Conservation (phyloP, 2,329 filamentous ascomycete species). For the Saccharata proteae region DNA sequence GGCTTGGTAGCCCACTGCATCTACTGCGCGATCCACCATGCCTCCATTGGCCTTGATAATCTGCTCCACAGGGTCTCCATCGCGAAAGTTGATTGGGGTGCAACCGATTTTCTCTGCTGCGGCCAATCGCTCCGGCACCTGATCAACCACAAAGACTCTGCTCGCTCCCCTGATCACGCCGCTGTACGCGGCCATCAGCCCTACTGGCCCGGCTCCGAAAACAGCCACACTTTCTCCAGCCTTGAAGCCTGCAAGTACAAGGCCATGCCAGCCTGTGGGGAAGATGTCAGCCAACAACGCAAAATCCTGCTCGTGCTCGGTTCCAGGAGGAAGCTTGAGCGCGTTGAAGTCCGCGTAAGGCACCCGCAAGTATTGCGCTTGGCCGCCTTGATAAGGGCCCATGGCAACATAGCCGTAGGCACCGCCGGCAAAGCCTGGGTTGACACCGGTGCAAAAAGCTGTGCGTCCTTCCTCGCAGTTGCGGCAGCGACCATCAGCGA, state of each 20-base stretch:
- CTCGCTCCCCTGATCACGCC: slow-evolving; percentile 49
- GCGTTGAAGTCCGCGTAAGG: slow-evolving; percentile 58
- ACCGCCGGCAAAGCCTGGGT: slow-evolving; percentile 47
- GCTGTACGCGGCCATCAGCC: slow-evolving; percentile 54
- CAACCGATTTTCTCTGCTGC: slow-evolving; percentile 51
- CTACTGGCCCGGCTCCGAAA: slow-evolving; percentile 53
- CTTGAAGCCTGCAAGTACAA: slow-evolving; percentile 46
- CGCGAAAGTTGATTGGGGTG: slow-evolving; percentile 48
- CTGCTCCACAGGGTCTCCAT: slow-evolving; percentile 46
- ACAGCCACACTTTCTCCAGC: slow-evolving; percentile 51
- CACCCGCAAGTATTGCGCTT: slow-evolving; percentile 53
- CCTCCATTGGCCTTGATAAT: slow-evolving; percentile 47
- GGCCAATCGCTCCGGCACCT: slow-evolving; percentile 46
- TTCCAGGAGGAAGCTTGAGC: slow-evolving; percentile 47
- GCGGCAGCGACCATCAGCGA: slow-evolving; percentile 49
- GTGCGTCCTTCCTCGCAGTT: slow-evolving; percentile 54
- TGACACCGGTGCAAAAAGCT: slow-evolving; percentile 53
- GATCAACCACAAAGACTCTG: slow-evolving; percentile 51
- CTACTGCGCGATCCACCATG: slow-evolving; percentile 52
- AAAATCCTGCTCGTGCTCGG: slow-evolving; percentile 50
- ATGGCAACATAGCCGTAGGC: slow-evolving; percentile 52
- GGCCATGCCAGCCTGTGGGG: slow-evolving; percentile 44
- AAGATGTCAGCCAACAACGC: slow-evolving; percentile 40
- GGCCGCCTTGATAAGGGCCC: slow-evolving; percentile 44
- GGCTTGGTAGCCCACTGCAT: slow-evolving; percentile 56